A percentile compares a stretch with the other conserved stretches of the same genome.
Evolutionary conservation across 2,329 filamentous ascomycete genomes (phyloP).

Genomic region (Fusarium guadeloupense): DNA sequence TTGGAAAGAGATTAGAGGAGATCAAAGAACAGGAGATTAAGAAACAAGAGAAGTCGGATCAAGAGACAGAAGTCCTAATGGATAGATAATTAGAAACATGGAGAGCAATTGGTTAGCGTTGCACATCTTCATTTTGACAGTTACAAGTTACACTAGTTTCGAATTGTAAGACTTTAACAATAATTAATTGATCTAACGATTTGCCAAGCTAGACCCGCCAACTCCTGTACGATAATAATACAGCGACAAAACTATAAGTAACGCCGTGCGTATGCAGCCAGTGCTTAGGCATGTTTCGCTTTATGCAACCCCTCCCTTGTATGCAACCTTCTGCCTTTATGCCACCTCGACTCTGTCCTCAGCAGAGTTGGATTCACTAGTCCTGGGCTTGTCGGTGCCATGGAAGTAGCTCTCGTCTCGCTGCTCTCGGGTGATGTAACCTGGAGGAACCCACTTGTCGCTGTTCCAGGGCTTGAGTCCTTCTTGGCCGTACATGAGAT

Average conservation of each 20-base stretch:
- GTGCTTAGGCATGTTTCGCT: background rate
- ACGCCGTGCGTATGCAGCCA: conserved; percentile 27
- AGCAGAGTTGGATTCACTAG: conserved; percentile 36
- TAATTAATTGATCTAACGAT: conserved; percentile 24
- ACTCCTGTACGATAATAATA: conserved; percentile 14
- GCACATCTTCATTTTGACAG: too few relatives aligned
- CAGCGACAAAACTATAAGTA: conserved; percentile 16
- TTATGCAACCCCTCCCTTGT: background rate
- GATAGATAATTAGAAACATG: too few relatives aligned
- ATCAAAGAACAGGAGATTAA: too few relatives aligned
- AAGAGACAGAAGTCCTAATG: too few relatives aligned
- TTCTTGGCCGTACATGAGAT: conserved; percentile 72
- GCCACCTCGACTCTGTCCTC: conserved; percentile 23
- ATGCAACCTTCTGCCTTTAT: background rate
- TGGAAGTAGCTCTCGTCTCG: conserved; percentile 46
- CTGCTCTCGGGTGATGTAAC: conserved; percentile 54
- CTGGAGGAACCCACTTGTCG: conserved; percentile 59
- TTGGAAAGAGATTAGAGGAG: conserved; percentile 40
- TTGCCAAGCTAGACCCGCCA: background rate
- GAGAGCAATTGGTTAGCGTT: too few relatives aligned
- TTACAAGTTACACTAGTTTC: background rate
- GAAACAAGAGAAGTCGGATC: too few relatives aligned
- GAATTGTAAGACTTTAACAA: background rate
- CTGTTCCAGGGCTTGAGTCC: conserved; percentile 70
- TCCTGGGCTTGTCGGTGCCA: conserved; percentile 36